These are phyloP conservation scores for Penicillium polonicum DNA, from an alignment of 2,329 filamentous ascomycete genomes.

Conservation along the genomic window DNA sequence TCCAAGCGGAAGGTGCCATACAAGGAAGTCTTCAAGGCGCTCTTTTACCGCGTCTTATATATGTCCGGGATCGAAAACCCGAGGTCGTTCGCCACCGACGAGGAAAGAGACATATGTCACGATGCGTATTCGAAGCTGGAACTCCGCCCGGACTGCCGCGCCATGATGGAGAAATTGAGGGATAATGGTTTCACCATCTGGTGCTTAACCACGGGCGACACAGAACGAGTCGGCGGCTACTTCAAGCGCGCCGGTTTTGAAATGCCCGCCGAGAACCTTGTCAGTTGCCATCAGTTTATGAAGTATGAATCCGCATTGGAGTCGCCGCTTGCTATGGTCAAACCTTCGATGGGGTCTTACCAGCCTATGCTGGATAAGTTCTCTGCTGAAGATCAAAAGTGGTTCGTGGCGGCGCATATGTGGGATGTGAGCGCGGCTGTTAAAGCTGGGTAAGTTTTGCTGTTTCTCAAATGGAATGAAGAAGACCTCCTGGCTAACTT, in stretches of 20 bases:
- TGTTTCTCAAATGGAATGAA: not conserved
- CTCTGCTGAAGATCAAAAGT: conserved; percentile 41
- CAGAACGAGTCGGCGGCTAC: conserved; percentile 52
- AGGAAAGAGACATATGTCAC: conserved; percentile 41
- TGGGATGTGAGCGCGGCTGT: conserved; percentile 59
- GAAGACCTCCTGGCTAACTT: not conserved
- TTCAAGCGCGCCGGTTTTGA: conserved; percentile 51
- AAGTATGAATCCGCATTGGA: not conserved
- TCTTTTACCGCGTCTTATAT: conserved; percentile 47
- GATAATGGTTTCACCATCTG: conserved; percentile 53
- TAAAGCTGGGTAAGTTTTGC: conserved; percentile 38
- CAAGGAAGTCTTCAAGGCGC: conserved; percentile 38
- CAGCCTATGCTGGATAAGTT: conserved; percentile 46
- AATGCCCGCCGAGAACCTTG: conserved; percentile 52
- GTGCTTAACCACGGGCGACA: conserved; percentile 55
- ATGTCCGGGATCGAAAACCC: conserved; percentile 44
- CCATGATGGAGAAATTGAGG: conserved; percentile 44
- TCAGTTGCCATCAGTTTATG: conserved; percentile 42
- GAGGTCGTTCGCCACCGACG: conserved; percentile 38
- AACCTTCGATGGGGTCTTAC: conserved; percentile 53
- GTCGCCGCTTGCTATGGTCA: conserved; percentile 50
- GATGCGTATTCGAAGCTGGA: conserved; percentile 37
- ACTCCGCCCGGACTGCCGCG: conserved; percentile 37
- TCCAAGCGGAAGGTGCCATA: conserved; percentile 44
- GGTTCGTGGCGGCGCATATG: conserved; percentile 61